These are phyloP conservation scores for Pneumocystis canis DNA, from an alignment of 1,139 yeast species.

Conservation along the genomic window DNA sequence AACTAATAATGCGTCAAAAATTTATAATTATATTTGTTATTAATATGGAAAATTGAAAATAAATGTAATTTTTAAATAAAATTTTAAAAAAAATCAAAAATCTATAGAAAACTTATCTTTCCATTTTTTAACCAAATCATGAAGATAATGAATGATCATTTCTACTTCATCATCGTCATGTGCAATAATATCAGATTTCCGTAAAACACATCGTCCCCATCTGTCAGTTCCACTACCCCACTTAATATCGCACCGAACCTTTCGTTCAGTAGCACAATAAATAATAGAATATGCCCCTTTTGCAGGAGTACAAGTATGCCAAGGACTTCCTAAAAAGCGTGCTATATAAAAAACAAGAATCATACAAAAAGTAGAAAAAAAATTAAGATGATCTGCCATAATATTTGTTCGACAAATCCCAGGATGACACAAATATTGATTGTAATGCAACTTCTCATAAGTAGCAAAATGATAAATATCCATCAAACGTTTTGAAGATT, in stretches of 20 bases:
- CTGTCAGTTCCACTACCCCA: slow-evolving; percentile 24
- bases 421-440: slow-evolving; percentile 74
- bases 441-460: slow-evolving; percentile 35
- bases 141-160: slow-evolving; percentile 28
- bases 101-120: neutral
- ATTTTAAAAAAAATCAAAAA: neutral
- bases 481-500: slow-evolving; percentile 78
- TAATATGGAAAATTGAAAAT: neutral
- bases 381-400: slow-evolving; percentile 58
- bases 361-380: slow-evolving; percentile 77
- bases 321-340: slow-evolving; percentile 63
- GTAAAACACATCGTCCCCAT: slow-evolving; percentile 6
- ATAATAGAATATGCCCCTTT: slow-evolving; percentile 79
- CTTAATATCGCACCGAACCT: slow-evolving; percentile 4
- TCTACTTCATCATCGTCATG: slow-evolving; percentile 16
- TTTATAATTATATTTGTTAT: neutral
- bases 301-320: slow-evolving; percentile 81
- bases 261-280: slow-evolving; percentile 32
- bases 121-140: slow-evolving; percentile 5
- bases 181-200: slow-evolving; percentile 3
- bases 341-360: slow-evolving; percentile 69
- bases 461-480: slow-evolving; percentile 60
- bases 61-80: neutral
- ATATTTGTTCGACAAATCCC: slow-evolving; percentile 85
- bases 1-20: too few relatives aligned